Conservation (phyloP, 2,329 filamentous ascomycete species). For the Clarireedia paspali region DNA sequence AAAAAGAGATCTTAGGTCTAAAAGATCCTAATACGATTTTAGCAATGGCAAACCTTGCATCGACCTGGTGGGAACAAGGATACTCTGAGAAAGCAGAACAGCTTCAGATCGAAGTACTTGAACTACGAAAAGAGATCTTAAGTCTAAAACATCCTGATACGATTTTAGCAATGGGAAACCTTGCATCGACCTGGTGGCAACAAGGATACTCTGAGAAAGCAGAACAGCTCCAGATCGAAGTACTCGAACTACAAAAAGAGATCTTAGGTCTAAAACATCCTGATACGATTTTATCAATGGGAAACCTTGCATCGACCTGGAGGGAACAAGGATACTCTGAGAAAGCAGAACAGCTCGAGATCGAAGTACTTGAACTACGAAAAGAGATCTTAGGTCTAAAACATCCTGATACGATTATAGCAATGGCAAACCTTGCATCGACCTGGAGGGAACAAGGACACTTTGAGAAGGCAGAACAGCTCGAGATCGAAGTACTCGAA, state of each 20-base stretch:
- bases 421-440: constrained; percentile 6
- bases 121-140: neutral
- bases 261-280: neutral
- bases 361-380: neutral
- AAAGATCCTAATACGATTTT: neutral
- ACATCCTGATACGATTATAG: neutral
- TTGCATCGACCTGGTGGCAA: neutral
- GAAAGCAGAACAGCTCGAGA: constrained; percentile 4
- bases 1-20: neutral
- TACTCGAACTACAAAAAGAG: neutral
- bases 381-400: neutral
- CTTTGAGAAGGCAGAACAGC: constrained; percentile 6
- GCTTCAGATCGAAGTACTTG: neutral
- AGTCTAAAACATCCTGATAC: constrained; percentile 3
- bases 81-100: constrained; percentile 6
- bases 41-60: neutral
- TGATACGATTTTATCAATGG: neutral
- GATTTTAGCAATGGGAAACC: neutral
- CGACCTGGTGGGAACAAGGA: neutral
- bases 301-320: neutral
- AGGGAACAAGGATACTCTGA: constrained; percentile 1
- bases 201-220: constrained; percentile 7
- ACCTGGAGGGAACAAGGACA: constrained; percentile 1
- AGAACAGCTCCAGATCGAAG: constrained; percentile 1
- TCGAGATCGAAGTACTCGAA: neutral